phyloP scores from a whole-genome alignment of 2,329 filamentous ascomycete species.

The Lachnellula hyalina region DNA sequence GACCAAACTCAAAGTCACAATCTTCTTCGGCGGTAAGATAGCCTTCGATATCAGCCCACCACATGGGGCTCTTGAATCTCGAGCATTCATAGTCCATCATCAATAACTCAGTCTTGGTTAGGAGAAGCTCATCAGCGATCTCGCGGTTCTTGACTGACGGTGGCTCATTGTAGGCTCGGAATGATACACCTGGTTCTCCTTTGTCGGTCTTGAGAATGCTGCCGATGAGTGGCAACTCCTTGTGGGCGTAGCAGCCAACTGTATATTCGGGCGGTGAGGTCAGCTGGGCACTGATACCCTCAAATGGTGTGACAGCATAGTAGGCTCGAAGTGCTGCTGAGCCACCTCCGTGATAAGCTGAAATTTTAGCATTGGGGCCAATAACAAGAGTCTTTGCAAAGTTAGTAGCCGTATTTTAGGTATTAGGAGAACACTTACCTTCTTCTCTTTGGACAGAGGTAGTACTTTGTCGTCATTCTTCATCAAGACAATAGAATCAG shows the following conservation, averaged over 20 bases:
- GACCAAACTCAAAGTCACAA: slow-evolving; percentile 30
- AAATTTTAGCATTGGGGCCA: slow-evolving; percentile 52
- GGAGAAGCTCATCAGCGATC: slow-evolving; percentile 21
- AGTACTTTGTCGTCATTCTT: slow-evolving; percentile 57
- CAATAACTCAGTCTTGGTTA: slow-evolving; percentile 23
- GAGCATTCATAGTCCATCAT: slow-evolving; percentile 42
- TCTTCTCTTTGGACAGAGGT: slow-evolving; percentile 54
- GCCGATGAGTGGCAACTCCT: slow-evolving; percentile 55
- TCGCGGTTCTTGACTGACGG: slow-evolving; percentile 14
- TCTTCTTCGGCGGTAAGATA: slow-evolving; percentile 27
- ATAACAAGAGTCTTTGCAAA: slow-evolving; percentile 44
- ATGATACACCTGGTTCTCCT: slow-evolving; percentile 52
- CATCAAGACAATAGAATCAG: slow-evolving; percentile 57
- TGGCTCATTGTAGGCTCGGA: slow-evolving; percentile 31
- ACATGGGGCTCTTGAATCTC: slow-evolving; percentile 31
- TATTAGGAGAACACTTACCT: slow-evolving; percentile 31
- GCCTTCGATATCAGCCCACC: slow-evolving; percentile 37
- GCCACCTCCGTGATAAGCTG: slow-evolving; percentile 39
- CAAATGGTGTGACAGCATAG: slow-evolving; percentile 61
- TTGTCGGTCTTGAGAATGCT: slow-evolving; percentile 44
- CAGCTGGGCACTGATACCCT: slow-evolving; percentile 58
- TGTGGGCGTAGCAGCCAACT: slow-evolving; percentile 60
- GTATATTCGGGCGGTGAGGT: slow-evolving; percentile 43
- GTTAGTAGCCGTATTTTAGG: neutral
- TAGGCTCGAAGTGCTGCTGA: slow-evolving; percentile 30